Percentiles rank a stretch among this genome's conserved stretches.
Conservation (phyloP, 2,329 filamentous ascomycete genomes). For the Neurospora sp. region DNA sequence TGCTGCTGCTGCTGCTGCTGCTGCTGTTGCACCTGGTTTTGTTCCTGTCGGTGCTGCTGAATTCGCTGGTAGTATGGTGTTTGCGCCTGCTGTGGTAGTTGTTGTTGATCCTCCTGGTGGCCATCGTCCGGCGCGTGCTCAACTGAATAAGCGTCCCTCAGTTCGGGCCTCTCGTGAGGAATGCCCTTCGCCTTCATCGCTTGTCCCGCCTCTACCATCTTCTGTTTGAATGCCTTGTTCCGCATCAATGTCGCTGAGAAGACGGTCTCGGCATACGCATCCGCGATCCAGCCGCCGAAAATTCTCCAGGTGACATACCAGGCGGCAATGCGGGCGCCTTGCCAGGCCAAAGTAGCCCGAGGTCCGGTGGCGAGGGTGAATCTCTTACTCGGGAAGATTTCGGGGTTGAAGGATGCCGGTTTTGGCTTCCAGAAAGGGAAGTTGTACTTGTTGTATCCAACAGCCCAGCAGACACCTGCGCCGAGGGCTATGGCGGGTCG, state of each 20-base stretch:
- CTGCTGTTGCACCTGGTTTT: constrained; percentile 2
- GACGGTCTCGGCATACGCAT: constrained; percentile 1
- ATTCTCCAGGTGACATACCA: constrained; percentile 4
- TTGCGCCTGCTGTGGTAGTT: neutral
- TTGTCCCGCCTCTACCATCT: neutral
- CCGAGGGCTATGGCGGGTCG: constrained; percentile 2
- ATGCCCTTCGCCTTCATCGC: neutral
- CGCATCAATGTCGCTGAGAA: constrained; percentile 2
- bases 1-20: neutral
- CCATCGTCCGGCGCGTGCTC: neutral
- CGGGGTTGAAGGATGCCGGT: constrained; percentile 9
- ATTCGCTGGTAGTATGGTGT: neutral
- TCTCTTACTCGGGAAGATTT: constrained; percentile 9
- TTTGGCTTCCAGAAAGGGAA: constrained; percentile 16
- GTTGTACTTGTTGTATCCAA: constrained; percentile 8
- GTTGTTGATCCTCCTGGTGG: neutral
- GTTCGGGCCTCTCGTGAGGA: neutral
- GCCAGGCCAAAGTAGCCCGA: constrained; percentile 8
- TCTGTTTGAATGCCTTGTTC: constrained; percentile 6
- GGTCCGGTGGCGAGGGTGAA: constrained; percentile 4
- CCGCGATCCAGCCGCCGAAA: constrained; percentile 1
- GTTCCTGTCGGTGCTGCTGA: constrained; percentile 2
- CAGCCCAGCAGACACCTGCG: constrained; percentile 5
- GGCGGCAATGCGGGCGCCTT: constrained; percentile 6
- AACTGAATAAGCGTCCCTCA: neutral